Evolutionary conservation across 495 filamentous ascomycete species (phyloP), one percentile per base, ranked within the genome.

Genomic region (Tetracladium marchalianum): DNA sequence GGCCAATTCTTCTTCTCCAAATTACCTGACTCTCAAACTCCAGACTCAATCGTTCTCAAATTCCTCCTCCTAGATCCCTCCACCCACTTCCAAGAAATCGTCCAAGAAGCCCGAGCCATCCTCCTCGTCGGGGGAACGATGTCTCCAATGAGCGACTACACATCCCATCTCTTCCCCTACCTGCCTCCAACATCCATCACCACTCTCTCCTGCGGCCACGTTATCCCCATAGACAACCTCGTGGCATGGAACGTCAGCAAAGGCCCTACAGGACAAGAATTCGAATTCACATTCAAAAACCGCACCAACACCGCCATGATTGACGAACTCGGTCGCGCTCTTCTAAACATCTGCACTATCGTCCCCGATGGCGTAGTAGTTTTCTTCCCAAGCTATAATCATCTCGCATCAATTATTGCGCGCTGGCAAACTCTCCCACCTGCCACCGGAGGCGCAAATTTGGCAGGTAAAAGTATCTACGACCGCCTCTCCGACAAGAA

Each of bases 1-100:
- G 92, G 92, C 7, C 78, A 80, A 24, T 78, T 96, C 42, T 96
- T 97, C 62, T 87, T 78, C 53, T 70, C 78, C 34, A 84, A 77
- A 58, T 59, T 59, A 10, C 62, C 68, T 24, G 63, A 70, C 17
- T 27, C 44, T 4, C 13, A 39, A 15, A 47, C 41, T 5, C 50
- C 55, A n/a, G 77, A 80, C 8, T 16, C 17, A 38, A 68, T 84
- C 11, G 70, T 72, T 34, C 65, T 97, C 39, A 86, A 79, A 36
- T 98, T 96, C 58, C 82, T 93, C 61, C 78, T 97, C 11, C 77
- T 98, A n/a, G 90, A 95, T 47, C 93, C 92, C 15, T 88, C 88
- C 1, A 77, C 89, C 59, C 85, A 93, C 53, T 98, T 98, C 63
- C 82, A 81, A 15, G 83, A 87, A 34, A 82, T 97, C 56, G 87